Conservation (phyloP, 2,329 filamentous ascomycete genomes). For the Colletotrichum brevisporum region DNA sequence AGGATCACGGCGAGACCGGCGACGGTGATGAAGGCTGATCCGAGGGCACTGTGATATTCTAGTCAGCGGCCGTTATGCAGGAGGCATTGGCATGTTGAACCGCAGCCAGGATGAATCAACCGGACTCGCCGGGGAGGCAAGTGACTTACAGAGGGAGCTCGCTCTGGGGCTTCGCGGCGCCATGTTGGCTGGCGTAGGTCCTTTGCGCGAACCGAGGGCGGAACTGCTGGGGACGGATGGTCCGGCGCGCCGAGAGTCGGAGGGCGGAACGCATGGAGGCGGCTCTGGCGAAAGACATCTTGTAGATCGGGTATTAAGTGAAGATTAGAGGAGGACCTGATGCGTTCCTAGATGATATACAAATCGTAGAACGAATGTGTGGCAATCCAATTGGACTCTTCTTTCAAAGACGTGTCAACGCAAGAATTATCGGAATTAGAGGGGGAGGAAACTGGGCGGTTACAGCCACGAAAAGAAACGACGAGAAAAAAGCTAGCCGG, state of each 20-base stretch:
- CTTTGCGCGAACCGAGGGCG: constrained; percentile 32
- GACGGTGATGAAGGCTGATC: constrained; percentile 25
- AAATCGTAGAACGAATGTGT: background rate
- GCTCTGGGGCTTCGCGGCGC: constrained; percentile 36
- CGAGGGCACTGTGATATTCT: constrained; percentile 21
- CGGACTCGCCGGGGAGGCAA: background rate
- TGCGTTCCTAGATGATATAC: background rate
- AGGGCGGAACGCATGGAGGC: constrained; percentile 35
- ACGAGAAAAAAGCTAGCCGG: constrained; percentile 15
- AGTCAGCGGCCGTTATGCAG: background rate
- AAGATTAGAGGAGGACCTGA: no score
- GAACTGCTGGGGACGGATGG: constrained; percentile 36
- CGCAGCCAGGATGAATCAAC: background rate
- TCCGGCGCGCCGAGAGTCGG: constrained; percentile 37
- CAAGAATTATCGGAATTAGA: constrained; percentile 1
- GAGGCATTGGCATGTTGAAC: background rate
- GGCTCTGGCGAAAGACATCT: constrained; percentile 36
- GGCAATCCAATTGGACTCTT: constrained; percentile 20
- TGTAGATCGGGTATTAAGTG: background rate
- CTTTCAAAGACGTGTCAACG: constrained; percentile 12
- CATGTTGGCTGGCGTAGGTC: constrained; percentile 39
- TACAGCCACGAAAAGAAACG: constrained; percentile 17
- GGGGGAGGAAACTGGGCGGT: constrained; percentile 8
- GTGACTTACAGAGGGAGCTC: constrained; percentile 34
- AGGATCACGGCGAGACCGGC: constrained; percentile 36